Evolutionary conservation across 2,329 filamentous ascomycete species (phyloP).

Genomic region (Curvularia spicifera): DNA sequence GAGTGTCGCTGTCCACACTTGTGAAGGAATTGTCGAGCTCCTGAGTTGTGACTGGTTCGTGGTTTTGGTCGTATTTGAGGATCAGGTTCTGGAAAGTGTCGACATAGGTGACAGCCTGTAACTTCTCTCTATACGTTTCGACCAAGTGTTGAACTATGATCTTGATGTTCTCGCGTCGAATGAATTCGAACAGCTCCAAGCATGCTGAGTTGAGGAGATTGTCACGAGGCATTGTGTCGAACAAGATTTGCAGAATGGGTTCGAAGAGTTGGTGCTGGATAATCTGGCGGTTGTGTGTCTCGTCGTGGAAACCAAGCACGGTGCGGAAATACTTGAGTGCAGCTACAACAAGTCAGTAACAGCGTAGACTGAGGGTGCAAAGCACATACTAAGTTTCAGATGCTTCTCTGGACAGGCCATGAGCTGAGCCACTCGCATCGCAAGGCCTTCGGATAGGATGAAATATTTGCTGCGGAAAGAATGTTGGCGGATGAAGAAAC

Average conservation of each 20-base stretch:
- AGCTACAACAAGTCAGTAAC: constrained; percentile 59
- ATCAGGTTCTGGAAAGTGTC: constrained; percentile 82
- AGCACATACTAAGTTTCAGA: constrained; percentile 77
- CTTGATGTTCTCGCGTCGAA: constrained; percentile 69
- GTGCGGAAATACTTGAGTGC: constrained; percentile 94
- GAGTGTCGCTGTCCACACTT: constrained; percentile 66
- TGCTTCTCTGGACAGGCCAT: constrained; percentile 87
- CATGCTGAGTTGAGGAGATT: constrained; percentile 94
- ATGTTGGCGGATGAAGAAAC: constrained; percentile 92
- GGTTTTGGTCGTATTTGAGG: constrained; percentile 76
- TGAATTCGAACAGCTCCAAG: constrained; percentile 90
- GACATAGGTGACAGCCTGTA: constrained; percentile 79
- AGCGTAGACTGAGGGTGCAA: neutral
- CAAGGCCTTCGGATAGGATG: constrained; percentile 78
- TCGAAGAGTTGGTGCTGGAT: constrained; percentile 81
- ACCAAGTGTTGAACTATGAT: constrained; percentile 83
- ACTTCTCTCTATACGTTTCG: constrained; percentile 78
- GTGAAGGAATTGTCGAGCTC: constrained; percentile 70
- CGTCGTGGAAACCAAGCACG: constrained; percentile 82
- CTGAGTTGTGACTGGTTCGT: constrained; percentile 63
- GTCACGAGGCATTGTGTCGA: constrained; percentile 86
- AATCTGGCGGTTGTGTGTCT: constrained; percentile 87
- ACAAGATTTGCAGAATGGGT: constrained; percentile 82
- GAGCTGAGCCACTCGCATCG: constrained; percentile 80
- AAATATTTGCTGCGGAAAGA: constrained; percentile 86